phyloP scores from a whole-genome alignment of 306 rosid genomes.

The Bauhinia variegata region DNA sequence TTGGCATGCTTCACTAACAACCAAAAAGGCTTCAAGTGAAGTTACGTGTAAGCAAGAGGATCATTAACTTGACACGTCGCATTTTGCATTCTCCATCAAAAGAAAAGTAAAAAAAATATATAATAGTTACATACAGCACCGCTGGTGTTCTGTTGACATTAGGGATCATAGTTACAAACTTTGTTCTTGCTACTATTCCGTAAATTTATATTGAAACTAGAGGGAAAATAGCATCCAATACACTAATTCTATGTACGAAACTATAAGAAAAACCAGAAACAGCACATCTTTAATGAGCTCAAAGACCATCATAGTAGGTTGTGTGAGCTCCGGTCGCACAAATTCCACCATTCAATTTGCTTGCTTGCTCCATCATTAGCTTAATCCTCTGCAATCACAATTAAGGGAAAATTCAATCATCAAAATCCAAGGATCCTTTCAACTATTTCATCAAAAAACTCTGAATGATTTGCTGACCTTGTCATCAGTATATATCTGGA shows the following conservation, averaged over 20 bases:
- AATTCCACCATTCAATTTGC: constrained; percentile 67
- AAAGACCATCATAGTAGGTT: constrained; percentile 57
- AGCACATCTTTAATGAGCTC: not conserved
- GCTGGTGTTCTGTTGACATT: too few species aligned
- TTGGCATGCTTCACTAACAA: too few species aligned
- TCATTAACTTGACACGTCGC: too few species aligned
- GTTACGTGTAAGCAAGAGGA: too few species aligned
- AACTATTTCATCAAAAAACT: too few species aligned
- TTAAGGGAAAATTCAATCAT: constrained; percentile 13
- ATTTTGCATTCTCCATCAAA: too few species aligned
- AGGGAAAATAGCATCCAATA: constrained; percentile 3
- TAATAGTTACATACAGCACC: too few species aligned
- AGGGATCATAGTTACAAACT: too few species aligned
- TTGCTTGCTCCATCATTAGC: constrained; percentile 59
- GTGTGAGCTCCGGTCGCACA: constrained; percentile 69
- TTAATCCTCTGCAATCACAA: constrained; percentile 60
- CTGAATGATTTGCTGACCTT: constrained; percentile 54
- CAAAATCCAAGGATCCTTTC: constrained; percentile 1
- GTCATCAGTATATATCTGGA: constrained; percentile 69
- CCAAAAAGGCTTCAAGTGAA: too few species aligned
- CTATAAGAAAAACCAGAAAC: constrained; percentile 13
- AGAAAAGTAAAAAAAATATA: too few species aligned
- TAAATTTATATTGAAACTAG: not conserved
- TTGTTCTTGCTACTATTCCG: too few species aligned
- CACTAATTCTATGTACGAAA: constrained; percentile 33